Percentiles rank a stretch among this genome's conserved stretches.
Conservation (phyloP, 345 rosid genomes). For the Punica granatum region DNA sequence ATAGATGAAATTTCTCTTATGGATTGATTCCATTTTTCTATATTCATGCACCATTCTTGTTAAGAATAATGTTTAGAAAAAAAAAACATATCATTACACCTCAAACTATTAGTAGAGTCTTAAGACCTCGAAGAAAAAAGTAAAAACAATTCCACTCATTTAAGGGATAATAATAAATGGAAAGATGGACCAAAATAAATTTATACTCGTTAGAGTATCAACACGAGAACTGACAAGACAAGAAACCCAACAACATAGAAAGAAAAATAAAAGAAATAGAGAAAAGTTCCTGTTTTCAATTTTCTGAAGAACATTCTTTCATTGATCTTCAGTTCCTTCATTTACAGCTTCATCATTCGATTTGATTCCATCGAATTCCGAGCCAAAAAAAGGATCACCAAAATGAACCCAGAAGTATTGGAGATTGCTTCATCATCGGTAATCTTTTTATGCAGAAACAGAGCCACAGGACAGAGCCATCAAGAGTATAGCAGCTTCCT, state of each 20-base stretch:
- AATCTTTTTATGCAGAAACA: conserved; percentile 15
- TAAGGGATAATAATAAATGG: too few relatives aligned
- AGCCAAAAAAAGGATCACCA: background rate
- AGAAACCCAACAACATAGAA: background rate
- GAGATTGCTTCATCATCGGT: background rate
- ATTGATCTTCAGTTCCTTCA: background rate
- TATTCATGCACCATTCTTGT: too few relatives aligned
- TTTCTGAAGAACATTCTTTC: background rate
- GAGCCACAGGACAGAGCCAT: conserved; percentile 51
- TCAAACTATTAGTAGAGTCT: too few relatives aligned
- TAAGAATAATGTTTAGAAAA: too few relatives aligned
- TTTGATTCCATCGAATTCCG: background rate
- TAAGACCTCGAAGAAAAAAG: too few relatives aligned
- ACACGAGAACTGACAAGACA: background rate
- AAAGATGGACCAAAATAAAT: too few relatives aligned
- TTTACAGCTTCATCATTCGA: background rate
- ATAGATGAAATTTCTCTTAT: too few relatives aligned
- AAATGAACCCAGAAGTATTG: background rate
- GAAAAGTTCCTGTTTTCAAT: background rate
- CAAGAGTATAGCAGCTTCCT: conserved; percentile 57
- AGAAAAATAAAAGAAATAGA: background rate
- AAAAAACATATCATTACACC: too few relatives aligned
- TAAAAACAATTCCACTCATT: too few relatives aligned
- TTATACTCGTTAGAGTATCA: background rate
- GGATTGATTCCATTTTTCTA: too few relatives aligned